These are phyloP conservation scores for Alisma plantagoaquatica DNA, from an alignment of 106 monocot species.

Conservation along the genomic window DNA sequence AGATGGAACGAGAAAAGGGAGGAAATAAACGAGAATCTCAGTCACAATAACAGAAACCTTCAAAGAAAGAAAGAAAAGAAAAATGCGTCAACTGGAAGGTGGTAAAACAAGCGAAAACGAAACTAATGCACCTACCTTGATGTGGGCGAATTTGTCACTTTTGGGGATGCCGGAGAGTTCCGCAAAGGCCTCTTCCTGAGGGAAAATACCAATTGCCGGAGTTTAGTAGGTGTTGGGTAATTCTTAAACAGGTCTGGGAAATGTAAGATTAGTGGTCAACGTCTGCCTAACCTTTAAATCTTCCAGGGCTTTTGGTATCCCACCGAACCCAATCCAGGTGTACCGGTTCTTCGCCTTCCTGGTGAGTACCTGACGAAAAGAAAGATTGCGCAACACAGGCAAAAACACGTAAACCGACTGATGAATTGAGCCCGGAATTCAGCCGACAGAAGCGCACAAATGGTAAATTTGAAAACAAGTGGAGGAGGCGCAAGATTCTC, in stretches of 20 bases:
- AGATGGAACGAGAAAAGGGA: not conserved
- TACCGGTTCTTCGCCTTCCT: slow-evolving; percentile 85
- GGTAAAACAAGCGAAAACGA: no score
- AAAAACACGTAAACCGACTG: no score
- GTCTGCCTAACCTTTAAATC: slow-evolving; percentile 58
- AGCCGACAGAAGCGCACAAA: no score
- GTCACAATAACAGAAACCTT: not conserved
- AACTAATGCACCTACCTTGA: not conserved
- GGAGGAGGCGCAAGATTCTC: not conserved
- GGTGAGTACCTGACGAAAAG: slow-evolving; percentile 34
- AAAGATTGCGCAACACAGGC: no score
- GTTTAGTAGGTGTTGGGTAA: no score
- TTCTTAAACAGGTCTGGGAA: no score
- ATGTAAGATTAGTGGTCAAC: no score
- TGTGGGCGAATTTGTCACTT: not conserved
- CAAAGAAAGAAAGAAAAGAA: not conserved
- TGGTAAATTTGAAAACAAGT: no score
- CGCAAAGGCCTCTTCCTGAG: slow-evolving; percentile 32
- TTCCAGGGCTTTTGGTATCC: slow-evolving; percentile 55
- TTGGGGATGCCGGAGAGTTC: slow-evolving; percentile 7
- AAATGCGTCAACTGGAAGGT: no score
- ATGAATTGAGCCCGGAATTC: no score
- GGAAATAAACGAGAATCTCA: not conserved
- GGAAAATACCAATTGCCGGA: no score
- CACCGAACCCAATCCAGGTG: slow-evolving; percentile 78